A percentile compares a stretch with the other conserved stretches of the same genome.
phyloP scores from a whole-genome alignment of 495 filamentous ascomycete genomes.

The Elaphomyces granulatus region DNA sequence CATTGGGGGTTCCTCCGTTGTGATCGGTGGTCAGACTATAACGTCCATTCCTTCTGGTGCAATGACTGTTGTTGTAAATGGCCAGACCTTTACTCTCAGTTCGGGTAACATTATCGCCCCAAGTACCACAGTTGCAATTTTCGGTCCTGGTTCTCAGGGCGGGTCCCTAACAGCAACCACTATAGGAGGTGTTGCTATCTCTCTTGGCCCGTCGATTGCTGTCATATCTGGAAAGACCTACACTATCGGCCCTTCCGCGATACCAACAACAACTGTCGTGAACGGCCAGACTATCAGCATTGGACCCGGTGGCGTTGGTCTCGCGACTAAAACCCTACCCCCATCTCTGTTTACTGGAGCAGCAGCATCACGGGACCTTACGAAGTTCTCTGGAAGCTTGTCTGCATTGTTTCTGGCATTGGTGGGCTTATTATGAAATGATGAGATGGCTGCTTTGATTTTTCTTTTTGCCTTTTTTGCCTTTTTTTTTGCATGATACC shows the following conservation, averaged over 20 bases:
- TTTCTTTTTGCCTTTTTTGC: too few relatives aligned
- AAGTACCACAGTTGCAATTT: slow-evolving; percentile 8
- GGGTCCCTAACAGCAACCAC: slow-evolving; percentile 8
- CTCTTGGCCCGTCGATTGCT: slow-evolving; percentile 24
- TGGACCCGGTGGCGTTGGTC: slow-evolving; percentile 27
- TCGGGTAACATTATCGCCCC: slow-evolving; percentile 6
- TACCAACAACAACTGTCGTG: slow-evolving; percentile 23
- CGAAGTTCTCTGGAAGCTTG: too few relatives aligned
- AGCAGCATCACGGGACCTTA: slow-evolving; percentile 5
- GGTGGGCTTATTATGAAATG: too few relatives aligned
- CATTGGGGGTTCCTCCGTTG: slow-evolving; percentile 5
- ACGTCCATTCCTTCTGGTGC: slow-evolving; percentile 1
- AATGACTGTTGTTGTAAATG: slow-evolving; percentile 6
- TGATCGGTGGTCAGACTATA: slow-evolving; percentile 9
- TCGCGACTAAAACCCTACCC: too few relatives aligned
- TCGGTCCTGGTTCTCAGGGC: slow-evolving; percentile 1
- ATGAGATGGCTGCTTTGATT: too few relatives aligned
- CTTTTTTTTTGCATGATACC: too few relatives aligned
- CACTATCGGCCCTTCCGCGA: slow-evolving; percentile 17
- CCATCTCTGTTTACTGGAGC: background rate
- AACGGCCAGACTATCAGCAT: slow-evolving; percentile 33
- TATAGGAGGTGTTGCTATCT: slow-evolving; percentile 17
- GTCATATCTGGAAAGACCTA: slow-evolving; percentile 34
- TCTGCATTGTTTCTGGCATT: too few relatives aligned
- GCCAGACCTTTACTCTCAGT: slow-evolving; percentile 10